These are phyloP conservation scores for Lolium perenne DNA, from an alignment of 176 grass and related monocot genomes.

Conservation along the genomic window DNA sequence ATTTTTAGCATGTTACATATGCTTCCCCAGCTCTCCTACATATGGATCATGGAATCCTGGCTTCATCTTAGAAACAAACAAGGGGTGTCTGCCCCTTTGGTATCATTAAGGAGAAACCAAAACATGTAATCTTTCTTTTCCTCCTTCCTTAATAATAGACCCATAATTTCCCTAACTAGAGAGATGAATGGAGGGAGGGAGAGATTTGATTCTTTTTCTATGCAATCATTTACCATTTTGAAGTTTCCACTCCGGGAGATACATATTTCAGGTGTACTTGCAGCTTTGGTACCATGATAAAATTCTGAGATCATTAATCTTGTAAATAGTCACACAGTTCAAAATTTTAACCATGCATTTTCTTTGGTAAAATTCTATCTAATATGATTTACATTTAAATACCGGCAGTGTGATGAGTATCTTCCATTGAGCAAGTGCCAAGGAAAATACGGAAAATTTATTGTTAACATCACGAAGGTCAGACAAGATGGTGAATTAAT, in stretches of 20 bases:
- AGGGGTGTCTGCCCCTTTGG: neutral
- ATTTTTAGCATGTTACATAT: neutral
- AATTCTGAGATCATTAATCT: too few relatives aligned
- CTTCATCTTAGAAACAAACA: neutral
- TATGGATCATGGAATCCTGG: neutral
- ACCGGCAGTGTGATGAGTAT: too few relatives aligned
- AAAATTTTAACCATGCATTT: too few relatives aligned
- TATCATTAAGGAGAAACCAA: neutral
- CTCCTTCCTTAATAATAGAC: conserved; percentile 15
- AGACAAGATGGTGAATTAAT: too few relatives aligned
- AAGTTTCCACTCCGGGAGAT: neutral
- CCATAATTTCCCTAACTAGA: conserved; percentile 4
- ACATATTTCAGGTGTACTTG: neutral
- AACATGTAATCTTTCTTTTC: conserved; percentile 1
- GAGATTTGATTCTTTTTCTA: conserved; percentile 12
- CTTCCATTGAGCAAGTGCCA: too few relatives aligned
- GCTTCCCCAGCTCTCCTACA: neutral
- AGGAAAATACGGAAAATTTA: too few relatives aligned
- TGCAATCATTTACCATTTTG: conserved; percentile 24
- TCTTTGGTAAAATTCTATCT: too few relatives aligned
- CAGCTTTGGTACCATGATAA: too few relatives aligned
- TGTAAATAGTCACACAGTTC: too few relatives aligned
- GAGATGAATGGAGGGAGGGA: neutral
- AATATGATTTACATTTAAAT: too few relatives aligned
- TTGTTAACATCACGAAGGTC: too few relatives aligned